Conservation (phyloP, 1,139 yeast genomes). For the Kluyveromyces marxianus region DNA sequence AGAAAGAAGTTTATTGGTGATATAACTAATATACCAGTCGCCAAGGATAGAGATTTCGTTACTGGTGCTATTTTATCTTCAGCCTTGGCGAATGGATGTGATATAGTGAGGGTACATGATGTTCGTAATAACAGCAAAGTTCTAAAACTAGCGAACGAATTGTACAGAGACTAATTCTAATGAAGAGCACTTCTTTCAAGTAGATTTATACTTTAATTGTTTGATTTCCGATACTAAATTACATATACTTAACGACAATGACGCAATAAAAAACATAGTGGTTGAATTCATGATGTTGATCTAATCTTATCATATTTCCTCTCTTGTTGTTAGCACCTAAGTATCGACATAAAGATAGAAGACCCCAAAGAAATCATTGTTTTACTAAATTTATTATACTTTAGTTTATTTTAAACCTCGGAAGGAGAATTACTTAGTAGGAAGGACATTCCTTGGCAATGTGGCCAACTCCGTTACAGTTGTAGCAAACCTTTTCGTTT, state of each 20-base stretch:
- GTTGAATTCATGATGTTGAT: too few species aligned
- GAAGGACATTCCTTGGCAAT: conserved; percentile 73
- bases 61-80: conserved; percentile 75
- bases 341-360: too few species aligned
- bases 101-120: conserved; percentile 87
- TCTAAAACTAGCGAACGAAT: conserved; percentile 64
- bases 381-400: too few species aligned
- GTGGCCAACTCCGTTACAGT: conserved; percentile 88
- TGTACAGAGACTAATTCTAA: conserved; percentile 33
- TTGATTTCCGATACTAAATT: too few species aligned
- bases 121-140: conserved; percentile 61
- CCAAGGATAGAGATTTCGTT: conserved; percentile 61
- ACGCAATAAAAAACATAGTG: too few species aligned
- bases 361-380: too few species aligned
- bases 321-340: too few species aligned
- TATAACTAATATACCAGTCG: conserved; percentile 41
- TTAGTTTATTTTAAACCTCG: too few species aligned
- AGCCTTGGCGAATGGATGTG: conserved; percentile 65
- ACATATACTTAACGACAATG: too few species aligned
- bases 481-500: conserved; percentile 64
- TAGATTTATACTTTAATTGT: too few species aligned
- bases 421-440: conserved; percentile 28
- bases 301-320: too few species aligned
- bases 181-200: too few species aligned
- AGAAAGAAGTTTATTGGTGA: conserved; percentile 81